phyloP scores from a whole-genome alignment of 257 asterid species.

The Leptodermis oblonga region DNA sequence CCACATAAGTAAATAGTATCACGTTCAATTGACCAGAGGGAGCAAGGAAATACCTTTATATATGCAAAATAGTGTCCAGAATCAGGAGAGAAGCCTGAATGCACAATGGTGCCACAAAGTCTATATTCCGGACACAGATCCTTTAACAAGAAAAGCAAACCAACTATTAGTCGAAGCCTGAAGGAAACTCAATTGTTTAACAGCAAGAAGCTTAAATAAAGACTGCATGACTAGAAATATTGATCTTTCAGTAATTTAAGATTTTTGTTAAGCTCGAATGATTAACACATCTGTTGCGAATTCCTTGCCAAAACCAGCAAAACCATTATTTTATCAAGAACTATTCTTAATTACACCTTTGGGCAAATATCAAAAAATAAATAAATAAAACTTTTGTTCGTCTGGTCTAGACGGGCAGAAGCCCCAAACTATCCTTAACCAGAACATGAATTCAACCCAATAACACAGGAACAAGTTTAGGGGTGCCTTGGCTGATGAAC shows the following conservation, averaged over 20 bases:
- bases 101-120: constrained; percentile 93
- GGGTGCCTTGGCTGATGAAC: neutral
- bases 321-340: neutral
- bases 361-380: neutral
- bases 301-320: neutral
- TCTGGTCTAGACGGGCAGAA: neutral
- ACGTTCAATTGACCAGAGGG: constrained; percentile 13
- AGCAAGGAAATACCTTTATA: constrained; percentile 59
- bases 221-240: neutral
- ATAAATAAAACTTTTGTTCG: neutral
- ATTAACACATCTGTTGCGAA: neutral
- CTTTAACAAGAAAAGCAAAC: constrained; percentile 44
- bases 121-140: constrained; percentile 81
- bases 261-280: neutral
- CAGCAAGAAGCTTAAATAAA: neutral
- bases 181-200: neutral
- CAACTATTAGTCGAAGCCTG: neutral
- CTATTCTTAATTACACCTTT: neutral
- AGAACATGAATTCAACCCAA: neutral
- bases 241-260: neutral
- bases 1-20: constrained; percentile 4
- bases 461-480: neutral
- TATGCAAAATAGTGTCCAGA: constrained; percentile 99
- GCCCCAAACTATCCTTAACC: neutral
- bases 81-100: constrained; percentile 94